phyloP scores from a whole-genome alignment of 768 basidiomycete species.

The Sporobolomyces phaffii region DNA sequence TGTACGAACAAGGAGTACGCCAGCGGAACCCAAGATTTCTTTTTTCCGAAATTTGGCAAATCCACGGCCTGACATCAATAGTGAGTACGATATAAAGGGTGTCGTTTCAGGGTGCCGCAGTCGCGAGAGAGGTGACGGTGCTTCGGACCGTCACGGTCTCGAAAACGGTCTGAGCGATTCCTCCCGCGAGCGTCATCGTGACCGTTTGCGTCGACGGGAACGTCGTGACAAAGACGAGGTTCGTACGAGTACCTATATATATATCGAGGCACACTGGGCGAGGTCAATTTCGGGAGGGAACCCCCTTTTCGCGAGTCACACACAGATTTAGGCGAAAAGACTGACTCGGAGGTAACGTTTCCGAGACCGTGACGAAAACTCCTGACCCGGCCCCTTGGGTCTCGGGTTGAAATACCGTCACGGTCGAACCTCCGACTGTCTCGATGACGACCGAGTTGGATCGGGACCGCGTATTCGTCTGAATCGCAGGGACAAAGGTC shows the following conservation, averaged over 20 bases:
- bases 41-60: too few relatives aligned
- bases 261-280: too few relatives aligned
- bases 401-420: neutral
- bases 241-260: neutral
- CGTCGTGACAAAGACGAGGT: slow-evolving; percentile 21
- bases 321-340: neutral
- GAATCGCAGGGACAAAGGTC: neutral
- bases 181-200: slow-evolving; percentile 18
- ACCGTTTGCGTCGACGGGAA: slow-evolving; percentile 20
- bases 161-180: neutral
- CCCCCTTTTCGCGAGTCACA: too few relatives aligned
- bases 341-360: slow-evolving; percentile 9
- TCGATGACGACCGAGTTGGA: neutral
- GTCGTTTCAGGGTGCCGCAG: neutral
- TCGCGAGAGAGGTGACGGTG: slow-evolving; percentile 7
- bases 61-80: too few relatives aligned
- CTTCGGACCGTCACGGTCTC: slow-evolving; percentile 7
- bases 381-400: slow-evolving; percentile 1
- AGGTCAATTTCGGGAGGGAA: too few relatives aligned
- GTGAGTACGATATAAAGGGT: too few relatives aligned
- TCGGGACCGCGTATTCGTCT: neutral
- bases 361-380: slow-evolving; percentile 12
- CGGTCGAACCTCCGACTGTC: slow-evolving; percentile 18
- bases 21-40: too few relatives aligned
- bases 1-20: too few relatives aligned